Evolutionary conservation across 2,329 filamentous ascomycete genomes (phyloP).

Genomic region (Catunica adiposa): DNA sequence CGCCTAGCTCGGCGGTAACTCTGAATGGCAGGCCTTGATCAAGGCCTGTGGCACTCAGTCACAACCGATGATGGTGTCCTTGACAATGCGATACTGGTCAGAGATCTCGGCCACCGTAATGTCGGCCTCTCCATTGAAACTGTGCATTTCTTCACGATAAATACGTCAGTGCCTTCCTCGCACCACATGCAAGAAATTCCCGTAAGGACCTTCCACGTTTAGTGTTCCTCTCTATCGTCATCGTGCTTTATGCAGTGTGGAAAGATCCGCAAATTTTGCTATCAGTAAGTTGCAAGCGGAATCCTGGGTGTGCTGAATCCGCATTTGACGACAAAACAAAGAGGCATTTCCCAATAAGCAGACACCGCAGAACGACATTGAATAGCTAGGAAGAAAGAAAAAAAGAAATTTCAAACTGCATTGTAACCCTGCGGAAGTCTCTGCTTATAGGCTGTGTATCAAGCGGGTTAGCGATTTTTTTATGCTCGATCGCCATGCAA

Average conservation of each 20-base stretch:
- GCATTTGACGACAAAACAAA: not conserved
- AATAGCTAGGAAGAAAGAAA: not conserved
- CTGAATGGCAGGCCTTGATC: not conserved
- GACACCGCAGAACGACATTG: not conserved
- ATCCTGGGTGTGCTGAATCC: not conserved
- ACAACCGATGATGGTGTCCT: not conserved
- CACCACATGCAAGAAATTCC: not conserved
- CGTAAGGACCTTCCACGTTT: not conserved
- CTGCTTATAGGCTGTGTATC: not conserved
- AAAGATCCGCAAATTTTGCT: constrained; percentile 1
- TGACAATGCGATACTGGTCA: too few relatives aligned
- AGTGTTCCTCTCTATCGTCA: not conserved
- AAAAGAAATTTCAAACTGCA: not conserved
- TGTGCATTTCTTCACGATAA: too few relatives aligned
- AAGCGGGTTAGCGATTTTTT: not conserved
- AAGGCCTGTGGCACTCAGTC: too few relatives aligned
- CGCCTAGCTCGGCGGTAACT: not conserved
- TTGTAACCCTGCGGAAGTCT: not conserved
- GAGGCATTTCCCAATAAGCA: not conserved
- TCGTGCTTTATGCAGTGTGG: not conserved
- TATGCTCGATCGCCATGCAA: not conserved
- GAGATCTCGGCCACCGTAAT: too few relatives aligned
- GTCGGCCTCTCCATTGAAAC: too few relatives aligned
- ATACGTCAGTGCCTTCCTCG: not conserved
- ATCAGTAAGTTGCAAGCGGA: not conserved